Percentiles rank a stretch among this genome's conserved stretches.
phyloP scores from a whole-genome alignment of 352 stramenopile species.

The Pythium graminicola region DNA sequence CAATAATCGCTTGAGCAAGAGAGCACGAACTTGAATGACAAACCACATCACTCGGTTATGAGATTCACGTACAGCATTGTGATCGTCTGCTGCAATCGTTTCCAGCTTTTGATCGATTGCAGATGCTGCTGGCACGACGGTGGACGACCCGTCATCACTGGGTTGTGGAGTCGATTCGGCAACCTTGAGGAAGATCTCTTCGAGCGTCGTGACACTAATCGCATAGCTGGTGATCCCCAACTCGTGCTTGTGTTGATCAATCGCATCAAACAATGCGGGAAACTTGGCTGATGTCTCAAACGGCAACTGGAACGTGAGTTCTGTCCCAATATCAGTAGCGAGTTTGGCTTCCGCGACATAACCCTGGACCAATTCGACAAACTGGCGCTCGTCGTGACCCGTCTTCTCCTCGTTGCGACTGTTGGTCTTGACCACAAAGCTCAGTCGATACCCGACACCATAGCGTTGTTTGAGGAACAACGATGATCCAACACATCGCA shows the following conservation, averaged over 20 bases:
- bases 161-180: conserved; percentile 25
- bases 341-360: conserved; percentile 36
- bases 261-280: conserved; percentile 55
- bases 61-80: background rate
- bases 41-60: conserved; percentile 22
- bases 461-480: conserved; percentile 81
- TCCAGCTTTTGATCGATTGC: conserved; percentile 3
- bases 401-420: no score
- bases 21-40: conserved; percentile 39
- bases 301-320: conserved; percentile 72
- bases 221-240: conserved; percentile 52
- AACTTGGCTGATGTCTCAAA: conserved; percentile 54
- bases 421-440: conserved; percentile 26
- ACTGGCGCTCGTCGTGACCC: background rate
- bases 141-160: background rate
- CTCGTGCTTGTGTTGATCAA: conserved; percentile 39
- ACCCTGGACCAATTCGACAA: conserved; percentile 24
- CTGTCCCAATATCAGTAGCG: conserved; percentile 60
- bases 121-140: background rate
- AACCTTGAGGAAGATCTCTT: conserved; percentile 90
- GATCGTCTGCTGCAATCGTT: background rate
- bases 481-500: conserved; percentile 50
- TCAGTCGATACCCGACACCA: conserved; percentile 73
- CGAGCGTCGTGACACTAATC: conserved; percentile 80
- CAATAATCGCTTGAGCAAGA: conserved; percentile 52